Conservation (phyloP, 148 eudicot species). For the Heliosperma pusillum region DNA sequence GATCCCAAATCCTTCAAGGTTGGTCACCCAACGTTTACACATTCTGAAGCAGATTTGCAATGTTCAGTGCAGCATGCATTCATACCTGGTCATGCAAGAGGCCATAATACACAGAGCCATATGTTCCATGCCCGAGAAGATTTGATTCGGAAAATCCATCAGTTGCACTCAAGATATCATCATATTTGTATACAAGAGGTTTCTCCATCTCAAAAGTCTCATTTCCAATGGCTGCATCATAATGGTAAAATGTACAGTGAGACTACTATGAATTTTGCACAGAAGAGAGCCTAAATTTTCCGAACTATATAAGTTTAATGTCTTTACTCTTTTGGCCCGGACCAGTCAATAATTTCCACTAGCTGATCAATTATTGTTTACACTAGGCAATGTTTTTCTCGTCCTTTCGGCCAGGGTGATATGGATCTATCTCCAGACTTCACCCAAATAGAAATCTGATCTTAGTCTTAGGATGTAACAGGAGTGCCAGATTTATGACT, state of each 20-base stretch:
- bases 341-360: no score
- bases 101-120: conserved; percentile 90
- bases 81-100: conserved; percentile 80
- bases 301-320: conserved; percentile 7
- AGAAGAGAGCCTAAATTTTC: neutral
- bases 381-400: neutral
- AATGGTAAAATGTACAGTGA: neutral
- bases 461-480: no score
- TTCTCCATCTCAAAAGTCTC: conserved; percentile 91
- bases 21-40: neutral
- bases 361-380: neutral
- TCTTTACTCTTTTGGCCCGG: neutral
- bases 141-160: conserved; percentile 84
- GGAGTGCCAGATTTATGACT: no score
- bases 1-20: no score
- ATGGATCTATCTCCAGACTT: neutral
- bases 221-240: conserved; percentile 58
- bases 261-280: neutral
- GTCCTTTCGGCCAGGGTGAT: neutral
- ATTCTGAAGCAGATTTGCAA: conserved; percentile 1
- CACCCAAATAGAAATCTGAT: neutral
- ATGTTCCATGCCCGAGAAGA: conserved; percentile 95
- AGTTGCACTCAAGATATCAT: conserved; percentile 63
- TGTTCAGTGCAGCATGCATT: conserved; percentile 38
- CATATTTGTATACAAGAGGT: conserved; percentile 71